phyloP scores from a whole-genome alignment of 179 eudicot species.

The Gypsophila paniculata region DNA sequence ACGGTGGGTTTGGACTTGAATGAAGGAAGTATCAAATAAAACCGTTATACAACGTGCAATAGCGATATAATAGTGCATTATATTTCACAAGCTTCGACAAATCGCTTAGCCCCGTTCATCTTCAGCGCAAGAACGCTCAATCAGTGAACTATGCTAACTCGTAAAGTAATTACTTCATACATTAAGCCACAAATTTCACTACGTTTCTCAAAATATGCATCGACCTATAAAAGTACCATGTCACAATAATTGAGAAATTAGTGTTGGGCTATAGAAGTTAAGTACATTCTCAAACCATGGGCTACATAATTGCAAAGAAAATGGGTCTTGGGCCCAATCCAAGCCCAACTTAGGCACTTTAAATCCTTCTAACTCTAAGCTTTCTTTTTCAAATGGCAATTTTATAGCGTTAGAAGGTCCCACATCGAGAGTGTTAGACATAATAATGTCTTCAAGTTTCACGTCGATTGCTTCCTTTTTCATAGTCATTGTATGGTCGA shows the following conservation, averaged over 20 bases:
- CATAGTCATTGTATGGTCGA: constrained; percentile 10
- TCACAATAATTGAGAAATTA: constrained; percentile 15
- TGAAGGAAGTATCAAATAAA: too few relatives aligned
- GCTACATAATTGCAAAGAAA: constrained; percentile 41
- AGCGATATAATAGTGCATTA: too few relatives aligned
- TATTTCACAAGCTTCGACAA: too few relatives aligned
- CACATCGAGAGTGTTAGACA: background rate
- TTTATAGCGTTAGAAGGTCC: constrained; percentile 13
- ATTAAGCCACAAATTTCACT: too few relatives aligned
- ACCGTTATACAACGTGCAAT: too few relatives aligned
- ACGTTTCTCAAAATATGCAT: too few relatives aligned
- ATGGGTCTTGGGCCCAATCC: constrained; percentile 54
- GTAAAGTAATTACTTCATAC: too few relatives aligned
- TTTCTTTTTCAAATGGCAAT: constrained; percentile 35
- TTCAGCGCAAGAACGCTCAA: too few relatives aligned
- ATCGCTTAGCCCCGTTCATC: too few relatives aligned
- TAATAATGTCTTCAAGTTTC: background rate
- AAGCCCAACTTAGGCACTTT: constrained; percentile 40
- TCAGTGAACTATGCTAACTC: too few relatives aligned
- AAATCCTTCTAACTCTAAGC: constrained; percentile 45
- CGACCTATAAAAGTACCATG: too few relatives aligned
- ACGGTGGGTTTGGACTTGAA: too few relatives aligned
- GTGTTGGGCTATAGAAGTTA: constrained; percentile 28
- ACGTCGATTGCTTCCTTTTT: constrained; percentile 29
- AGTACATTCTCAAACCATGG: constrained; percentile 57